Evolutionary conservation across 164 flowering plant genomes (phyloP).

Genomic region (Magnolia kwangsiensis): DNA sequence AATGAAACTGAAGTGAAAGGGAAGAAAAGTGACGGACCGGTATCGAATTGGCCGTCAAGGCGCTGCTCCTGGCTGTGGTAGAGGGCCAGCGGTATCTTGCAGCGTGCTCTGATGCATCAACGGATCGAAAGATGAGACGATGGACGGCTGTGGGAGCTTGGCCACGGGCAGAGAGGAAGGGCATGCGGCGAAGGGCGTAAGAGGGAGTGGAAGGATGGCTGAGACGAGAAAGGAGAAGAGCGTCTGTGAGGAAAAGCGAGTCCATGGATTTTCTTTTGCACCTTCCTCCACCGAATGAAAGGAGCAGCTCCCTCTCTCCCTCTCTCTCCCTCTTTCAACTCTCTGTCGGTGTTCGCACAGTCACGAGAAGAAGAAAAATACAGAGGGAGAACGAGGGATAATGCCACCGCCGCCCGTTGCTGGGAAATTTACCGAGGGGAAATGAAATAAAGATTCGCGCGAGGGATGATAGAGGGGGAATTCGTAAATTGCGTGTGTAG

Average conservation of each 20-base stretch:
- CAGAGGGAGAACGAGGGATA: neutral
- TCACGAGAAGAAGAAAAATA: neutral
- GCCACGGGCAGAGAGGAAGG: constrained; percentile 7
- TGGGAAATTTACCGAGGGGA: too few relatives aligned
- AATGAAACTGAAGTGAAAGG: neutral
- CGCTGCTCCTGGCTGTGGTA: constrained; percentile 15
- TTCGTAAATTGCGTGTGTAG: too few relatives aligned
- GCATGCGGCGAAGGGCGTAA: constrained; percentile 7
- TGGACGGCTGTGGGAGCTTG: neutral
- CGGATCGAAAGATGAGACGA: neutral
- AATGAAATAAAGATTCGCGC: neutral
- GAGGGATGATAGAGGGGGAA: neutral
- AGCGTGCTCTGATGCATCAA: neutral
- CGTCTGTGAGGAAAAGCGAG: constrained; percentile 16
- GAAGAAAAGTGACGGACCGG: constrained; percentile 21
- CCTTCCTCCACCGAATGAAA: neutral
- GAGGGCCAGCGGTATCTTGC: constrained; percentile 2
- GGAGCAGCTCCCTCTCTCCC: neutral
- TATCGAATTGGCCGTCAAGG: constrained; percentile 31
- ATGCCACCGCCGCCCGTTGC: too few relatives aligned
- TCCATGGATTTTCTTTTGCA: constrained; percentile 4
- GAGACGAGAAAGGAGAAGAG: constrained; percentile 20
- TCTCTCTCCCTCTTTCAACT: neutral
- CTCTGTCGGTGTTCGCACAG: neutral
- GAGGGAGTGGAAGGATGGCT: constrained; percentile 8